phyloP scores from a whole-genome alignment of 1,139 yeast species.

The Zygoascus sp. region DNA sequence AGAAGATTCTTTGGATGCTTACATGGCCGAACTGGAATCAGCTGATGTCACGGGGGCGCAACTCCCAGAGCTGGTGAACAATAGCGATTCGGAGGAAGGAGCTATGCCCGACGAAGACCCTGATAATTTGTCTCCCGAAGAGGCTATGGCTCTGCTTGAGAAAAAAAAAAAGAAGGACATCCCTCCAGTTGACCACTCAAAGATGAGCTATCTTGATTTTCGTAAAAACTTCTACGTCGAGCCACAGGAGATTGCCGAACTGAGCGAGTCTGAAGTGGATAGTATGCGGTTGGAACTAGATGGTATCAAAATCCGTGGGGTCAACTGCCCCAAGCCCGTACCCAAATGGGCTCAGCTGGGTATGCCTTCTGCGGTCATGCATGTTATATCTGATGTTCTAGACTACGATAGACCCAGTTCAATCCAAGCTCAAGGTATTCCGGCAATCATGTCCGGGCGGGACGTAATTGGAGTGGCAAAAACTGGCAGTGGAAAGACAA shows the following conservation, averaged over 20 bases:
- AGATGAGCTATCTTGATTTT: constrained; percentile 50
- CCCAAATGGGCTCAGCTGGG: constrained; percentile 80
- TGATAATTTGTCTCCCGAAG: constrained; percentile 26
- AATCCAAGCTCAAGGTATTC: constrained; percentile 87
- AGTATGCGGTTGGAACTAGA: constrained; percentile 53
- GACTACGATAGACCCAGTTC: constrained; percentile 69
- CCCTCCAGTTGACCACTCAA: constrained; percentile 44
- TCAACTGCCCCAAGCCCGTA: constrained; percentile 61
- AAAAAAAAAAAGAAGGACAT: constrained; percentile 43
- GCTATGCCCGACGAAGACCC: constrained; percentile 23
- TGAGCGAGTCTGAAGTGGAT: constrained; percentile 51
- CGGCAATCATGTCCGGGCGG: constrained; percentile 83
- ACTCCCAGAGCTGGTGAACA: constrained; percentile 22
- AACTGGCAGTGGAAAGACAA: constrained; percentile 95
- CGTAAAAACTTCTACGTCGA: constrained; percentile 62
- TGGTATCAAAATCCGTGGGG: constrained; percentile 61
- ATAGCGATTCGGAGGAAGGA: constrained; percentile 29
- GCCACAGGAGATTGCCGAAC: constrained; percentile 47
- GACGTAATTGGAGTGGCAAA: constrained; percentile 94
- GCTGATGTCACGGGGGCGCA: constrained; percentile 12
- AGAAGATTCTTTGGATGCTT: constrained; percentile 40
- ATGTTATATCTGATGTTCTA: constrained; percentile 46
- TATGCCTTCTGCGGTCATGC: constrained; percentile 54
- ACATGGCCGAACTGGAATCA: constrained; percentile 31
- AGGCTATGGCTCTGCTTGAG: constrained; percentile 33